These are phyloP conservation scores for Stylonectria norvegica DNA, from an alignment of 2,329 filamentous ascomycete genomes.

Conservation along the genomic window DNA sequence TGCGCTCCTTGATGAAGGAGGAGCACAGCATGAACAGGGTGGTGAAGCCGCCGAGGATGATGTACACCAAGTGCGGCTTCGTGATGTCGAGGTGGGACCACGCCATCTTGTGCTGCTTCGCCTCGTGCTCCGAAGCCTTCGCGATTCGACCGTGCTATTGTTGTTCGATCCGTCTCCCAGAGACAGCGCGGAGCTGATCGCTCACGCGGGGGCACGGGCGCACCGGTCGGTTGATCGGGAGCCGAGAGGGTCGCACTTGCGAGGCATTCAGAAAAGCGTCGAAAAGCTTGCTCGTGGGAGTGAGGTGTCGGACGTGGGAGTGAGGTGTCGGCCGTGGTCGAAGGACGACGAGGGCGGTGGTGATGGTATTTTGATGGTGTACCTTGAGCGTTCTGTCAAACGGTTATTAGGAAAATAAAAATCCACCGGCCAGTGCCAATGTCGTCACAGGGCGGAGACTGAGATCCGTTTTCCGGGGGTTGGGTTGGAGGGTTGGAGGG, in stretches of 20 bases:
- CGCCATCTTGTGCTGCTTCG: constrained; percentile 52
- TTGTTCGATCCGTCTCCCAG: no score
- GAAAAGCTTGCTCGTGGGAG: neutral
- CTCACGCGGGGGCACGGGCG: constrained; percentile 4
- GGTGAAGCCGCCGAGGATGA: constrained; percentile 97
- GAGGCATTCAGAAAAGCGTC: constrained; percentile 3
- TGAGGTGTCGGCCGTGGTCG: constrained; percentile 9
- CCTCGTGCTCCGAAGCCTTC: neutral
- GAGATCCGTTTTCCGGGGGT: no score
- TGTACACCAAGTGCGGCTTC: constrained; percentile 94
- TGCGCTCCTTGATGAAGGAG: constrained; percentile 93
- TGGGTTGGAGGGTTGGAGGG: no score
- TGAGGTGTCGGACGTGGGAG: constrained; percentile 3
- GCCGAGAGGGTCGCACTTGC: constrained; percentile 9
- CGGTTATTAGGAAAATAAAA: constrained; percentile 12
- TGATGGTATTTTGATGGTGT: no score
- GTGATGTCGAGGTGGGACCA: constrained; percentile 84
- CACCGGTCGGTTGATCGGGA: constrained; percentile 13
- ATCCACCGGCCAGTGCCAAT: constrained; percentile 22
- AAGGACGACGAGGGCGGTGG: no score
- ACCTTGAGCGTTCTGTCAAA: no score
- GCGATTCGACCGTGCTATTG: no score
- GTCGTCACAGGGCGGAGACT: constrained; percentile 27
- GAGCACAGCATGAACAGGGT: constrained; percentile 98
- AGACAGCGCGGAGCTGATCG: constrained; percentile 1